Percentiles rank a stretch among this genome's conserved stretches.
These are phyloP conservation scores for Alternaria angustiovoidea DNA, from an alignment of 2,329 filamentous ascomycete species.

Conservation along the genomic window DNA sequence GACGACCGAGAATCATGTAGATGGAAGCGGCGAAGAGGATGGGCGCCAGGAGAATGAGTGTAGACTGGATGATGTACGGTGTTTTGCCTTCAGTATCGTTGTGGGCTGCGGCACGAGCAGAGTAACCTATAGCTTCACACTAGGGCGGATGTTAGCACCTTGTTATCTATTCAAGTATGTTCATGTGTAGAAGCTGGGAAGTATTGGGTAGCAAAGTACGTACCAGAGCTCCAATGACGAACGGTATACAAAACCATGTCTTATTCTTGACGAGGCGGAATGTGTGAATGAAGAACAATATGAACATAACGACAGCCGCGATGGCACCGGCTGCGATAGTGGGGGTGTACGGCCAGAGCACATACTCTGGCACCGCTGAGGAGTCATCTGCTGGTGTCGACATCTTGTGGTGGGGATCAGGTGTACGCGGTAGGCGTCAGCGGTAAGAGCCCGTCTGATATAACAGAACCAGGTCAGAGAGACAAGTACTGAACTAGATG, in stretches of 20 bases:
- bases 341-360: constrained; percentile 54
- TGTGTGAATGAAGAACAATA: constrained; percentile 54
- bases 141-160: constrained; percentile 9
- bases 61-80: constrained; percentile 52
- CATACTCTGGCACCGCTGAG: constrained; percentile 23
- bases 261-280: constrained; percentile 55
- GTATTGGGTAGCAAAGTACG: constrained; percentile 48
- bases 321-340: constrained; percentile 58
- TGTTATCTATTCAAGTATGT: not conserved
- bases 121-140: constrained; percentile 54
- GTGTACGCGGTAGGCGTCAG: not conserved
- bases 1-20: constrained; percentile 57
- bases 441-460: not conserved
- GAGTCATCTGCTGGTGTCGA: constrained; percentile 19
- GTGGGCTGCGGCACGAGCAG: constrained; percentile 46
- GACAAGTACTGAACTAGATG: not conserved
- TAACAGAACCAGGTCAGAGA: not conserved
- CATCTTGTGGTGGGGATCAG: constrained; percentile 17
- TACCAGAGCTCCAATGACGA: constrained; percentile 56
- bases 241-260: constrained; percentile 62
- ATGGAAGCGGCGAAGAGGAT: constrained; percentile 58
- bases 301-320: constrained; percentile 58
- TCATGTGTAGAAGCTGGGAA: constrained; percentile 26
- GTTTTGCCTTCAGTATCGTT: constrained; percentile 42
- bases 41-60: constrained; percentile 48